Conservation (phyloP, 2,329 filamentous ascomycete genomes). For the Pseudogymnoascus sp. region DNA sequence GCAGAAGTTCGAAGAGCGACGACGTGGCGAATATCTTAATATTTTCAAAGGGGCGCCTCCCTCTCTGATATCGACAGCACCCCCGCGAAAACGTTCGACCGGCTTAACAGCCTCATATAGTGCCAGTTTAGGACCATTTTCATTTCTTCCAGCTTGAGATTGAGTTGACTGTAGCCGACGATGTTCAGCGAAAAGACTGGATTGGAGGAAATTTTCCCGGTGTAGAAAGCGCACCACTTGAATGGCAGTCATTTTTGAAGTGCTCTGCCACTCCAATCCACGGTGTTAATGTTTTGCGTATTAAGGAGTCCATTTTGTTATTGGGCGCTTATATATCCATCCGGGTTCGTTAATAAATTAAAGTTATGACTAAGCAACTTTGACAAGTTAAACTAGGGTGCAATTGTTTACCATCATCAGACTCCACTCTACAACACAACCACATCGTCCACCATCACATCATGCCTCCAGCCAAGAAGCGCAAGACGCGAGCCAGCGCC, state of each 20-base stretch:
- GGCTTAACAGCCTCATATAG: background rate
- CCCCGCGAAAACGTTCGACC: background rate
- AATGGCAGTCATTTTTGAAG: background rate
- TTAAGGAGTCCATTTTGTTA: background rate
- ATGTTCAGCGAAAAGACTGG: constrained; percentile 16
- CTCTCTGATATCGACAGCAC: background rate
- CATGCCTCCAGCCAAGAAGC: constrained; percentile 42
- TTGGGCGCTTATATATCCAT: background rate
- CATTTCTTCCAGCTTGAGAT: background rate
- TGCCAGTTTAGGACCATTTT: background rate
- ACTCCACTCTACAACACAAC: constrained; percentile 10
- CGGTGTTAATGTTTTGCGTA: background rate
- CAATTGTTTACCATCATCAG: constrained; percentile 19
- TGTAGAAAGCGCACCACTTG: background rate
- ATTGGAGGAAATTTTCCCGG: constrained; percentile 12
- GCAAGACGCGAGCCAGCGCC: constrained; percentile 33
- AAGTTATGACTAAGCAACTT: constrained; percentile 9
- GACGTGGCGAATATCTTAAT: background rate
- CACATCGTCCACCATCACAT: constrained; percentile 11
- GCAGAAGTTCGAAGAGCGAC: background rate
- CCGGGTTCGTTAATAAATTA: background rate
- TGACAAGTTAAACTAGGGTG: constrained; percentile 16
- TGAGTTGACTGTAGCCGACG: constrained; percentile 18
- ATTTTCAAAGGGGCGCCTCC: background rate
- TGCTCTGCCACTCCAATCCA: background rate